Base-by-base conservation (phyloP, 1,284 basidiomycete genomes). In the Cutaneotrichosporon dermatis region DNA sequence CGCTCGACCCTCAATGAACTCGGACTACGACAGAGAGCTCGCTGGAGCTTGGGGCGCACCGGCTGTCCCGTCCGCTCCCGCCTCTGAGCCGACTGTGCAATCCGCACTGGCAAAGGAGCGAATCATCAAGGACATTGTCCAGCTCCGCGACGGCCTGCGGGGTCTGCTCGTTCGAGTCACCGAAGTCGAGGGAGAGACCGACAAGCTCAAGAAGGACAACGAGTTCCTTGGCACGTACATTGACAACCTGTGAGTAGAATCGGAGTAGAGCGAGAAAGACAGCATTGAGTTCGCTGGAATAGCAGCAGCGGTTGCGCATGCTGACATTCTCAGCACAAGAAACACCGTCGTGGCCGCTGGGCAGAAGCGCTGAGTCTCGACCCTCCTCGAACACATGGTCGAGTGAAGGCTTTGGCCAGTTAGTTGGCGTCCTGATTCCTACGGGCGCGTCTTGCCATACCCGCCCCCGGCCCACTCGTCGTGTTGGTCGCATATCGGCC, bases 311-410 rank as follows among this genome's bases (percentile, higher is more conserved):
- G 25, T 25, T 25, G 25, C 25, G 25, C 25, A 25, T n/a, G 25
- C 25, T 25, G 25, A 25, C 25, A 2, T 25, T 25, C 33, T 12
- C 56, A 76, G 75, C 8, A 76, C 74, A 12, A 66, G 74, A n/a
- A 76, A 76, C 60, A 74, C 75, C 16, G 75, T 75, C 35, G 74
- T 75, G 25, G 74, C 74, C 1, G 75, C 75, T 33, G 72, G 73
- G 0, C 68, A 64, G 52, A 76, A 73, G 60, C 68, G 68, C 58
- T 72, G 54, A 54, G 25, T 2, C 25, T 25, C 25, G 25, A 25
- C 25, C 25, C 25, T 25, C 3, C 25, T n/a, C n/a, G n/a, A n/a
- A 25, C 2, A 25, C 25, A 25, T 25, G 25, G 25, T 25, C 25
- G 25, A 25, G 25, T 25, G 25, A 25, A 25, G 25, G 25, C 25